phyloP scores from a whole-genome alignment of 2,329 filamentous ascomycete genomes.

The Xylaria sp. region DNA sequence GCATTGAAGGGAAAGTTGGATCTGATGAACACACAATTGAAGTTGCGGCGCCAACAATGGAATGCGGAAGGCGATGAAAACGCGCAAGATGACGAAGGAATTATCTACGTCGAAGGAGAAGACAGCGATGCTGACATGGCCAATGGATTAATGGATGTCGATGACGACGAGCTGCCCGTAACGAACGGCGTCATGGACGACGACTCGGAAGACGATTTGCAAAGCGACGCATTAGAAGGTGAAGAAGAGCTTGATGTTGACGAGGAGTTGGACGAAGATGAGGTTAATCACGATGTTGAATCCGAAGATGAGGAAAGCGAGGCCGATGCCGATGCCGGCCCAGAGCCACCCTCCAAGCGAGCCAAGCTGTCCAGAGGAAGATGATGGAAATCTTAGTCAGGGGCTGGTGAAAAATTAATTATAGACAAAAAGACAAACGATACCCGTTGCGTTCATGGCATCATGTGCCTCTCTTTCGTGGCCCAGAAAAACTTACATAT shows the following conservation, averaged over 20 bases:
- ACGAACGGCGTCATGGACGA: conserved; percentile 50
- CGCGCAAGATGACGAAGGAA: conserved; percentile 55
- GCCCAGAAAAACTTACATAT: neutral
- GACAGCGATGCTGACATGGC: conserved; percentile 49
- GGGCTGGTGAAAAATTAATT: conserved; percentile 21
- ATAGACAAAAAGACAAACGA: conserved; percentile 21
- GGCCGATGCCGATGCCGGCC: conserved; percentile 43
- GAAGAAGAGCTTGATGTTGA: conserved; percentile 44
- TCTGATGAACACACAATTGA: conserved; percentile 86
- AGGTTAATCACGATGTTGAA: conserved; percentile 54
- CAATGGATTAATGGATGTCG: conserved; percentile 46
- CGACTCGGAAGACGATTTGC: conserved; percentile 54
- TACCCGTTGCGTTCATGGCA: conserved; percentile 21
- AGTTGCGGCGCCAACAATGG: conserved; percentile 66
- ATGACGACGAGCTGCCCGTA: conserved; percentile 53
- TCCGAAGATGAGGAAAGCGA: conserved; percentile 54
- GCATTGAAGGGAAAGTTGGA: conserved; percentile 93
- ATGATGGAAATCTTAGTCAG: conserved; percentile 26
- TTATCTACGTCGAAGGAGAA: conserved; percentile 85
- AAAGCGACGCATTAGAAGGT: conserved; percentile 37
- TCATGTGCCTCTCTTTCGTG: neutral
- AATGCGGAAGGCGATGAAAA: conserved; percentile 49
- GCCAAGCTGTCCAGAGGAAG: conserved; percentile 35
- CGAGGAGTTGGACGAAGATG: conserved; percentile 51
- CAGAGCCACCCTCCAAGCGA: conserved; percentile 41